Base-by-base conservation (phyloP, 352 stramenopile species). In the Ophiocytium majus region DNA sequence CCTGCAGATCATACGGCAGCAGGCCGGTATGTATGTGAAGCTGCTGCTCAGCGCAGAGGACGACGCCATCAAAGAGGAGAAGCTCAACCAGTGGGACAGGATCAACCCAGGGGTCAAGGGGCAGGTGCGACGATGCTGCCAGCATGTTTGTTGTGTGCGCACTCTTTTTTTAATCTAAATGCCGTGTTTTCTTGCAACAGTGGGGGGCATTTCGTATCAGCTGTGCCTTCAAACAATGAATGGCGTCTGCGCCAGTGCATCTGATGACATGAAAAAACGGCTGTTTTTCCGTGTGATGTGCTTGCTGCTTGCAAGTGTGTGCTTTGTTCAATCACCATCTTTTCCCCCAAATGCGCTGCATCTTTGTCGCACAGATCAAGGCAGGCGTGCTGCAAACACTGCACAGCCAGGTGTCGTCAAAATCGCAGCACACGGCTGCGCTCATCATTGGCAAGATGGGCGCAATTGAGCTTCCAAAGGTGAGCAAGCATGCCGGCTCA, bases 11-110 rank as follows among this genome's bases (percentile, higher is more conserved):
- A 87, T 88, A 63, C 75, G 85, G 23, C 85, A 88, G 57, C 85
- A 88, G 80, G 85, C 85, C 9, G 85, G 85, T 43, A 31, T 88
- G 32, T 88, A 88, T 84, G 82, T 88, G 37, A 88, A 88, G 57
- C 36, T 88, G 74, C 81, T 86, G 81, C 81, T 88, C 23, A 85
- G 81, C 34, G 80, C 57, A 57, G 76, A 82, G 43, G 85, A 88
- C 34, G 85, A 88, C 28, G 17, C 50, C 28, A 82, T 85, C 76
- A 78, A 63, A 9, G 76, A 43, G 74, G 37, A 79, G 36, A 88
- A 88, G 85, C 63, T 85, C 50, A 50, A 84, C 33, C 57, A 83
- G 50, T 88, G 85, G 85, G 71, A 76, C 19, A 32, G 33, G 10
- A 63, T 88, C 23, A 84, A 88, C 19, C 37, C 63, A 10, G 28